phyloP scores from a whole-genome alignment of 2,329 filamentous ascomycete species.

The Chaetoscypha palmicola region DNA sequence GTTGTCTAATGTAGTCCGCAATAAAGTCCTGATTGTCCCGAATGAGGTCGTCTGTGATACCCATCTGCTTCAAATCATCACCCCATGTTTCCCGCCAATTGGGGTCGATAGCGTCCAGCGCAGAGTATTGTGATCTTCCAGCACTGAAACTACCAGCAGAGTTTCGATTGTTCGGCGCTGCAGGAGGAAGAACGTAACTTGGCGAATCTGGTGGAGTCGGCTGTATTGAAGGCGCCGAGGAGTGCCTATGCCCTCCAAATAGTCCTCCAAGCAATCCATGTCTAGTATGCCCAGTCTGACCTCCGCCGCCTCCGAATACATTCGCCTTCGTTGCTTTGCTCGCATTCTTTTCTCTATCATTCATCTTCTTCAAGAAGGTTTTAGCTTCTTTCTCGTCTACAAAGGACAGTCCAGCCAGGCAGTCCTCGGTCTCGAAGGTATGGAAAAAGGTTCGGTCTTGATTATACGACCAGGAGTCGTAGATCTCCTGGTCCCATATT shows the following conservation, averaged over 20 bases:
- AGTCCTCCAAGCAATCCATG: conserved; percentile 52
- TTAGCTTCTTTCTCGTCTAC: conserved; percentile 96
- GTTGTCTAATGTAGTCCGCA: conserved; percentile 54
- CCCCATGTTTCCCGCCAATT: conserved; percentile 60
- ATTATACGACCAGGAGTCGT: conserved; percentile 90
- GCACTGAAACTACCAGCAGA: conserved; percentile 44
- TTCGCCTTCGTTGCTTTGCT: conserved; percentile 78
- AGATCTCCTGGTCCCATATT: conserved; percentile 97
- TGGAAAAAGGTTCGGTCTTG: conserved; percentile 98
- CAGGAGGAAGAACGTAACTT: conserved; percentile 35
- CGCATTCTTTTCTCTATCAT: conserved; percentile 91
- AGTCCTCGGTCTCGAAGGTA: conserved; percentile 92
- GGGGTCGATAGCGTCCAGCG: conserved; percentile 57
- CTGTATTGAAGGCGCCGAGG: conserved; percentile 40
- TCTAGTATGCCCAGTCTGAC: conserved; percentile 33
- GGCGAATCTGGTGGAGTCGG: conserved; percentile 51
- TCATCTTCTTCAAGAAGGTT: conserved; percentile 95
- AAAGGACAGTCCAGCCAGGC: conserved; percentile 83
- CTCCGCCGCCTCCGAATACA: conserved; percentile 55
- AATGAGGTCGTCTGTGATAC: conserved; percentile 59
- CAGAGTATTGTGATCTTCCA: conserved; percentile 50
- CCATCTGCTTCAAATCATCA: conserved; percentile 54
- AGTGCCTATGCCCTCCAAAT: conserved; percentile 52
- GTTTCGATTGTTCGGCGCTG: conserved; percentile 29
- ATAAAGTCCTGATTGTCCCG: conserved; percentile 64